Evolutionary conservation across 208 protist genomes (phyloP), one percentile per base, ranked within the genome.

Genomic region (Trypanosoma scelopori): DNA sequence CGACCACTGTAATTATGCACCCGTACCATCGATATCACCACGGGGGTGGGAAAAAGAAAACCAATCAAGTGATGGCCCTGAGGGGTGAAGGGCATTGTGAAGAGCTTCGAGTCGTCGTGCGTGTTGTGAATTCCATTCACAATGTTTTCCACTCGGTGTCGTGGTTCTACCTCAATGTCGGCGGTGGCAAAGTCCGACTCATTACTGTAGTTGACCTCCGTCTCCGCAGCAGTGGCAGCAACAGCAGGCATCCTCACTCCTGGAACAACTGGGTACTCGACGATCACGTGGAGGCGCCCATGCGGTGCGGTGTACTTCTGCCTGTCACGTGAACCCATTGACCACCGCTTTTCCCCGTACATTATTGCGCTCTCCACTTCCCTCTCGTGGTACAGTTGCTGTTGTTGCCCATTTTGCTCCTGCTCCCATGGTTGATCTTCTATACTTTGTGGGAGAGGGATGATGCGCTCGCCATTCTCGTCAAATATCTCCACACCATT

Each of bases 401-500:
- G 32, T 9, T 37, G 32, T 37, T 37, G 32, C 32, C 32, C 3
- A 37, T 11, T 11, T 11, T 37, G 1, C 12, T 28, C 16, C 3
- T 80, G 67, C 27, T 66, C n/a, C 16, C 51, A 51, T n/a, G 78
- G 65, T 43, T 53, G 63, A 6, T 56, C 58, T 32, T 75, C 46
- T 25, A 61, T 16, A 7, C 28, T 30, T 11, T 45, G 59, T 39
- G 39, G 37, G 18, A 32, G 43, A 39, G 83, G 65, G 30, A 75
- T 58, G 23, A 98, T 61, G 20, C 71, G 82, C 3, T 80, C 62
- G 11, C 91, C 92, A 18, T 62, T 53, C 35, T 71, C 60, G 67
- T 97, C 82, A 68, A 92, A 97, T n/a, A 98, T 35, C 69, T 97
- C 93, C 32, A 98, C 74, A 1, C 90, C 93, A 50, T 78, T 85